Conservation (phyloP, 2,329 filamentous ascomycete genomes). For the Truncatella angustata region DNA sequence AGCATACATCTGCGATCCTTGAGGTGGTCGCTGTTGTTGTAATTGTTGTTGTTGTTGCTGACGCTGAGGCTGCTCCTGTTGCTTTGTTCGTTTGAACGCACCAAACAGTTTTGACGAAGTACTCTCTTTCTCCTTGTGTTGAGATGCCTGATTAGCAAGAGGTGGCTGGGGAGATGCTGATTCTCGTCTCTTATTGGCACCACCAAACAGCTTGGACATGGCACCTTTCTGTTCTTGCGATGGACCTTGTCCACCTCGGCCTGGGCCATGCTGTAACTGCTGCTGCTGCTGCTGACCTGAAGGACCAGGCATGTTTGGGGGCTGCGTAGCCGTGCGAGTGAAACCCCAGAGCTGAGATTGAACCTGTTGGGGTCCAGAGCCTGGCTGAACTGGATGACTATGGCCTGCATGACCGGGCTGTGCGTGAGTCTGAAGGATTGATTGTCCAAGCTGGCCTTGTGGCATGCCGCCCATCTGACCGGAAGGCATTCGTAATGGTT, state of each 20-base stretch:
- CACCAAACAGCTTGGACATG: slow-evolving; percentile 24
- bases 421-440: neutral
- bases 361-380: neutral
- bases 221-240: slow-evolving; percentile 10
- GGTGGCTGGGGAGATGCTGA: slow-evolving; percentile 5
- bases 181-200: slow-evolving; percentile 4
- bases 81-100: slow-evolving; percentile 28
- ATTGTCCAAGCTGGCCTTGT: neutral
- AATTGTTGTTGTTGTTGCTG: slow-evolving; percentile 14
- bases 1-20: slow-evolving; percentile 14
- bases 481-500: neutral
- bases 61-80: slow-evolving; percentile 14
- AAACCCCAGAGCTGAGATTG: slow-evolving; percentile 8
- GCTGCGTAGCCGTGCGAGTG: neutral
- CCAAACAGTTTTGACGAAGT: slow-evolving; percentile 26
- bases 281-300: slow-evolving; percentile 8
- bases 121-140: slow-evolving; percentile 23
- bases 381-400: neutral
- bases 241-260: neutral
- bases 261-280: slow-evolving; percentile 3
- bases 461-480: neutral
- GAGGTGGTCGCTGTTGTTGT: slow-evolving; percentile 2
- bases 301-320: neutral
- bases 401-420: slow-evolving; percentile 1
- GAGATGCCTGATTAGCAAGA: slow-evolving; percentile 14